Base-by-base conservation (phyloP, 441 rosid genomes). In the Croton laevigatus region DNA sequence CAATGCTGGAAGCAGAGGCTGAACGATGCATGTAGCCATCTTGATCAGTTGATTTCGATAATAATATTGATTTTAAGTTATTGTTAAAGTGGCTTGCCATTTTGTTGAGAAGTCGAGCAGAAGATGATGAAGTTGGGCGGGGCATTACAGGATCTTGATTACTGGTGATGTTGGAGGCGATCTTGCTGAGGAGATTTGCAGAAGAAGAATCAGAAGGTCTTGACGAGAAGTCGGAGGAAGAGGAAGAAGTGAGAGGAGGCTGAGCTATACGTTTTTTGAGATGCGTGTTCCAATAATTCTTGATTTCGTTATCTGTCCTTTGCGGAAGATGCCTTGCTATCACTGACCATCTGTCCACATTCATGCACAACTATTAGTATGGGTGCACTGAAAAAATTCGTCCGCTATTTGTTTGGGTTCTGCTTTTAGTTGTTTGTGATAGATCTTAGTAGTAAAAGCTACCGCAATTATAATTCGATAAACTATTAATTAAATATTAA, bases 281-380 rank as follows among this genome's bases (percentile, higher is more conserved):
- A 58, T 58, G 38, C 13, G 61, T 58, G 1, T 58, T 58, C 61
- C 61, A 58, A 58, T 58, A 58, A 58, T 58, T 58, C 61, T 58
- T 58, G 51, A 40, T 62, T 49, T n/a, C 46, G 8, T 61, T n/a
- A 14, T 37, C 45, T 8, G 45, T 61, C 17, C 23, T 37, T 38
- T 37, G 38, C 19, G 23, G 65, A 4, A 61, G 19, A 14, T 60
- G 64, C 14, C 46, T 60, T 2, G 45, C 64, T 16, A 60, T 61
- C 10, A 48, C 65, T 8, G 65, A 61, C 48, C 65, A 61, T n/a
- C 46, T 37, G 32, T 27, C 32, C 32, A 27, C 32, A 27, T 27
- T 27, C 32, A 27, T 27, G 32, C 32, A 27, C 32, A 27, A 27
- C 2, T 1, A 27, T 27, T 27, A 27, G 32, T 27, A 27, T 27